These are phyloP conservation scores for Clitopilus passeckerianus DNA, from an alignment of 768 basidiomycete genomes.

Conservation along the genomic window DNA sequence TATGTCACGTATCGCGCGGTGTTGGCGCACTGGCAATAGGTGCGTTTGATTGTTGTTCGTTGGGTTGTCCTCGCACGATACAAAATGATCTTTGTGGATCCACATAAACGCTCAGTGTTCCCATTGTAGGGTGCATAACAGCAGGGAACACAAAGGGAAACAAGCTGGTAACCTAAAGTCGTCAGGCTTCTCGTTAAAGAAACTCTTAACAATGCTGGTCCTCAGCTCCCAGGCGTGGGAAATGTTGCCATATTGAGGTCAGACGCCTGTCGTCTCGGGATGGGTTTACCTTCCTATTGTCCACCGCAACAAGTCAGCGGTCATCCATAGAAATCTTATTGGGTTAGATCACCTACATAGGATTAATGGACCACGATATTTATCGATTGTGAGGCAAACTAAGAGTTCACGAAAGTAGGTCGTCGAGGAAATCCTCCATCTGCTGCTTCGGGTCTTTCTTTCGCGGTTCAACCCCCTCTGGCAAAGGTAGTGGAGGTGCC, in stretches of 20 bases:
- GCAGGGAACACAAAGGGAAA: no score
- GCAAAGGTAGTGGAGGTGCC: conserved; percentile 16
- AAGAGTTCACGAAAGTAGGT: conserved; percentile 3
- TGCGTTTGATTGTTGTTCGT: background rate
- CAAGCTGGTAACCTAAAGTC: no score
- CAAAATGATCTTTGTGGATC: conserved; percentile 1
- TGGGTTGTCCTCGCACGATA: background rate
- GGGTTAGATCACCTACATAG: no score
- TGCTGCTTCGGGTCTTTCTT: conserved; percentile 7
- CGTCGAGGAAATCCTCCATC: conserved; percentile 13
- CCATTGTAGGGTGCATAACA: background rate
- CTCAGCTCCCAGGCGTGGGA: background rate
- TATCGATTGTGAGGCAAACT: background rate
- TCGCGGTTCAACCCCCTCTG: conserved; percentile 1
- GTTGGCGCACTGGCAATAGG: background rate
- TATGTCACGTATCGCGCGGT: no score
- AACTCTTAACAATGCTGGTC: no score
- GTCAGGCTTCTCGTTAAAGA: no score
- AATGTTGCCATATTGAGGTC: background rate
- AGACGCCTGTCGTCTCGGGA: no score
- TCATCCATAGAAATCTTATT: no score
- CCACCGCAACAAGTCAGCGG: no score
- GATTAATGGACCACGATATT: no score
- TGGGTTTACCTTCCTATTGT: no score
- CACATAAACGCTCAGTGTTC: background rate